phyloP scores from a whole-genome alignment of 2,329 filamentous ascomycete genomes.

The Phaeoacremonium minimum region DNA sequence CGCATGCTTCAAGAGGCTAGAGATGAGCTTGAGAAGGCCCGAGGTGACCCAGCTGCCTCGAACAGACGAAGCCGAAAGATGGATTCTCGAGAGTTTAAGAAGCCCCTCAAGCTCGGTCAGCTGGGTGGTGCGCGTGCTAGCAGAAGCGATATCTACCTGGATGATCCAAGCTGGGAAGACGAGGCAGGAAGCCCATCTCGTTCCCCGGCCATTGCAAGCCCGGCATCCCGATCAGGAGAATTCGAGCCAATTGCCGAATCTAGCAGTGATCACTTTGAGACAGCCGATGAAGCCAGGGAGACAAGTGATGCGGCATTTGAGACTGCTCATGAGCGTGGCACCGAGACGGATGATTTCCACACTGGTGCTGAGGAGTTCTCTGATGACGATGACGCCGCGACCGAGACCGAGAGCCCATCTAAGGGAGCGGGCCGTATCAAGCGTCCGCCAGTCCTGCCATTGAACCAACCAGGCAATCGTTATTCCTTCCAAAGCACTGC shows the following conservation, averaged over 20 bases:
- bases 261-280: constrained; percentile 67
- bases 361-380: constrained; percentile 78
- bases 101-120: constrained; percentile 59
- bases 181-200: constrained; percentile 58
- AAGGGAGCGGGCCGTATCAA: constrained; percentile 37
- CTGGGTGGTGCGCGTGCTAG: constrained; percentile 72
- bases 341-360: constrained; percentile 92
- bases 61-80: constrained; percentile 60
- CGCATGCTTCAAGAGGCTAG: constrained; percentile 92
- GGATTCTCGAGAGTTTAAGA: constrained; percentile 70
- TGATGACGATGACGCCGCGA: constrained; percentile 70
- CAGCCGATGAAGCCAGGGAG: constrained; percentile 81
- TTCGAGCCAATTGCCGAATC: constrained; percentile 21
- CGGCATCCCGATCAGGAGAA: constrained; percentile 19
- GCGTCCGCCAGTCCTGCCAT: constrained; percentile 34
- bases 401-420: constrained; percentile 72
- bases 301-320: constrained; percentile 62
- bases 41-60: constrained; percentile 45
- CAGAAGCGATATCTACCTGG: constrained; percentile 72
- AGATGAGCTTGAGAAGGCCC: constrained; percentile 78
- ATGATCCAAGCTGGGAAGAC: constrained; percentile 90
- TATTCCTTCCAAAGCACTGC: constrained; percentile 81
- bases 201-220: constrained; percentile 22
- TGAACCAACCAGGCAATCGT: constrained; percentile 49
- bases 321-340: constrained; percentile 72